A percentile compares a stretch with the other conserved stretches of the same genome.
Evolutionary conservation across 2,329 filamentous ascomycete genomes (phyloP).

Genomic region (Fusarium bactridioides): DNA sequence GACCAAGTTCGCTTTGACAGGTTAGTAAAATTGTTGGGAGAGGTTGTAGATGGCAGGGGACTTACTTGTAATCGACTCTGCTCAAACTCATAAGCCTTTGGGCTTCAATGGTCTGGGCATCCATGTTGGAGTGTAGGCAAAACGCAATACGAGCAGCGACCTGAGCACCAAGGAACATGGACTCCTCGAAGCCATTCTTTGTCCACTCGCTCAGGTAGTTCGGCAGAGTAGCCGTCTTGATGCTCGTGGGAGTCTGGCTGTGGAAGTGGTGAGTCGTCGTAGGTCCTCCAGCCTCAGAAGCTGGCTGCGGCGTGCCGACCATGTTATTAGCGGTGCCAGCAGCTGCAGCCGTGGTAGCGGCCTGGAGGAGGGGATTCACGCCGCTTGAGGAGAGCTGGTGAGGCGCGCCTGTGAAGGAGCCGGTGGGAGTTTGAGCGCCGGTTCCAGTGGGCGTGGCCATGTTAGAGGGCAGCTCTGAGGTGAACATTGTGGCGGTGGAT

Average conservation of each 20-base stretch:
- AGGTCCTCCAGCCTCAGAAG: constrained; percentile 50
- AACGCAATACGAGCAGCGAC: constrained; percentile 74
- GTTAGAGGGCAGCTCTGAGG: constrained; percentile 93
- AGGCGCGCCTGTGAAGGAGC: constrained; percentile 61
- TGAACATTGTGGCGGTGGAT: constrained; percentile 94
- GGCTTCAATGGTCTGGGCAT: constrained; percentile 59
- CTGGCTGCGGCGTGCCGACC: constrained; percentile 50
- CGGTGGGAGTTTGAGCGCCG: constrained; percentile 87
- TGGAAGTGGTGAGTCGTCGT: constrained; percentile 61
- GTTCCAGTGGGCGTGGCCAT: constrained; percentile 90
- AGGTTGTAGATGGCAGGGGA: constrained; percentile 1
- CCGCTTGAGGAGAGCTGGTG: constrained; percentile 65
- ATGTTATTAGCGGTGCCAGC: constrained; percentile 54
- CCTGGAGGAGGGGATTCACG: constrained; percentile 91
- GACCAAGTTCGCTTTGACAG: constrained; percentile 59
- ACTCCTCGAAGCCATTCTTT: constrained; percentile 80
- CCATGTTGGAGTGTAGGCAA: constrained; percentile 64
- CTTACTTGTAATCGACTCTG: constrained; percentile 69
- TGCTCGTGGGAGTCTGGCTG: constrained; percentile 80
- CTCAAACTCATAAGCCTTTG: constrained; percentile 65
- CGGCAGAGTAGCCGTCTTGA: constrained; percentile 79
- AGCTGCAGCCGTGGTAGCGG: constrained; percentile 78
- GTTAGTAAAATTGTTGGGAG: constrained; percentile 13
- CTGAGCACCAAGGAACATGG: constrained; percentile 86
- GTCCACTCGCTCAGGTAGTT: constrained; percentile 94